Evolutionary conservation across 2,329 filamentous ascomycete species (phyloP), one percentile per base, ranked within the genome.

Genomic region (Pseudofabraea citricarpa): DNA sequence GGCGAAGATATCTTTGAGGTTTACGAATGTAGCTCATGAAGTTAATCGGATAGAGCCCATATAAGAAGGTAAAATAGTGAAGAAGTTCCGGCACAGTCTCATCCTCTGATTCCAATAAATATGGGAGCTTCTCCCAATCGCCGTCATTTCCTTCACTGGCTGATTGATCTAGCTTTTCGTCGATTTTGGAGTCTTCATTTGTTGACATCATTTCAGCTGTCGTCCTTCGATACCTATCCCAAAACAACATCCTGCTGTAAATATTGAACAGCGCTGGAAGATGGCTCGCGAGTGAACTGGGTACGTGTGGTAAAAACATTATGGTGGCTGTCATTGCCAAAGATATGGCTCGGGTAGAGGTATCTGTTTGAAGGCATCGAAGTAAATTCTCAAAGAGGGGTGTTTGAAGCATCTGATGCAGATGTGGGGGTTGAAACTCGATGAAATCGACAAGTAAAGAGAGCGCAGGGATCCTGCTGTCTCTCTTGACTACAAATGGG

Each of bases 1-100:
- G 83, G 36, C 87, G 82, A 8, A 93, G 69, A 57, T 86, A 91
- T 50, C 84, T 79, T 53, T 89, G 81, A 3, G 87, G 87, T 57
- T 91, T 91, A 44, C 87, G 78, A 49, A 93, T 85, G 59, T 91
- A 93, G 62, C 84, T 85, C 78, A 89, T 85, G 54, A 93, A 89
- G 60, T 91, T 91, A 57, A 91, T 78, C 2, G 87, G 87, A 51
- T 91, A 93, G 4, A 93, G 67, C 0, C 87, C 88, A 54, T 93
- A 93, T 1, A 93, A 71, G 20, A 90, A 83, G 3, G 86, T 90
- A 55, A 90, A 93, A 62, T 88, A 90, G 53, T 83, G 79, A 41
- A 82, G 66, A 2, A 91, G 71, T 47, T 87, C 82, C 5, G 82
- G 79, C 2, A 88, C 77, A 3, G 74, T 68, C 5, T 74, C 72